Evolutionary conservation across 2,329 filamentous ascomycete genomes (phyloP), one percentile per base, ranked within the genome.

Genomic region (Fusarium armeniacum): DNA sequence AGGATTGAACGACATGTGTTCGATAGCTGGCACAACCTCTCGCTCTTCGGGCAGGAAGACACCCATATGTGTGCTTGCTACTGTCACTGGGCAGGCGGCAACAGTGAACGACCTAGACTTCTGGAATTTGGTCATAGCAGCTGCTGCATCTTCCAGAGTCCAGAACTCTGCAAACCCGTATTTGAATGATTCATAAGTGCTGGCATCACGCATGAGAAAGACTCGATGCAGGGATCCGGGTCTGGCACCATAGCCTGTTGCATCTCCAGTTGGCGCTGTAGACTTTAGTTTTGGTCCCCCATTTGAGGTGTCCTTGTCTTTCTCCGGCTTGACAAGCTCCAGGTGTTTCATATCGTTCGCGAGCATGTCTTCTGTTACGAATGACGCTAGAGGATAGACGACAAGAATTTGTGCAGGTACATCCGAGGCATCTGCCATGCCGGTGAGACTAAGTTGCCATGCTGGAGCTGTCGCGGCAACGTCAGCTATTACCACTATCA

Each of bases 131-230:
- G 86, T 84, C 75, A 94, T 81, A 6, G 93, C 93, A 24, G 89
- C 90, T 77, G 90, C 86, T 3, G 93, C 92, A 77, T 96, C 92
- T 76, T 91, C 89, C 20, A 93, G 83, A 0, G 88, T 91, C 73
- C 88, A 90, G 76, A 94, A 97, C 78, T 97, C 93, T 1, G 90
- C 93, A 78, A 97, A 97, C 0, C 93, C 93, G 73, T 93, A 97
- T 70, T 90, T 88, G 85, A 92, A 92, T 53, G 90, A 93, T 64
- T 92, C 90, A 57, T 93, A 87, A 6, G 85, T 91, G 64, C 84
- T 85, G 45, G 89, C 86, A 75, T 95, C 91, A 58, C 93, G 88
- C 73, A 96, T 90, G 28, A 97, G 81, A 65, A 96, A 87, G 3
- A 96, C 89, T 53, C 93, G 89, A 65, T 91, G 88, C 11, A 97